These are phyloP conservation scores for Colletotrichum falcatum DNA, from an alignment of 2,329 filamentous ascomycete species.

Conservation along the genomic window DNA sequence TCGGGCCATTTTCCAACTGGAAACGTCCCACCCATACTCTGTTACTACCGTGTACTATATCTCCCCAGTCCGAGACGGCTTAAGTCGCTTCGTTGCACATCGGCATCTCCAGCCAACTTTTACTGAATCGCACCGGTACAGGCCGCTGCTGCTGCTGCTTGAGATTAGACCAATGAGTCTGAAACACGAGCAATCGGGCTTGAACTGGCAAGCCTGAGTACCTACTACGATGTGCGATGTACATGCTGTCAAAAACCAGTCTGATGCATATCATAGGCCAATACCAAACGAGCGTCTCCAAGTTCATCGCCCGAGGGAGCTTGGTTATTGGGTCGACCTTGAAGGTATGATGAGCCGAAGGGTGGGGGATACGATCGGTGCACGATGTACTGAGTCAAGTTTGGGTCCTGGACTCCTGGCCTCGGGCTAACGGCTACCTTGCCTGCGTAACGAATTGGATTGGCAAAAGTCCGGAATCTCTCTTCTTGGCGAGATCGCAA, in stretches of 20 bases:
- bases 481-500: conserved; percentile 18
- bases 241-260: neutral
- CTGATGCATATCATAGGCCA: conserved; percentile 13
- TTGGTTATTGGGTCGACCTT: conserved; percentile 25
- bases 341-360: conserved; percentile 19
- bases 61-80: conserved; percentile 22
- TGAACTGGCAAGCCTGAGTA: neutral
- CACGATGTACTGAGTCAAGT: conserved; percentile 37
- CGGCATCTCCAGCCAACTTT: conserved; percentile 1
- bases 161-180: neutral
- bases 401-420: conserved; percentile 24
- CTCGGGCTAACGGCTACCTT: conserved; percentile 24
- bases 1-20: conserved; percentile 32
- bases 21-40: neutral
- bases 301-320: conserved; percentile 12
- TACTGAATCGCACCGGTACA: conserved; percentile 25
- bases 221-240: no score
- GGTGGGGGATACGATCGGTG: conserved; percentile 36
- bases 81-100: conserved; percentile 21
- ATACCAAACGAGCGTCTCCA: conserved; percentile 27
- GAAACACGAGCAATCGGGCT: conserved; percentile 25
- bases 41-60: neutral
- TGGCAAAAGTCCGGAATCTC: conserved; percentile 17
- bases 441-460: conserved; percentile 24
- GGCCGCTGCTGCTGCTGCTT: neutral